These are phyloP conservation scores for Sporothrix humicola DNA, from an alignment of 2,329 filamentous ascomycete species.

Conservation along the genomic window DNA sequence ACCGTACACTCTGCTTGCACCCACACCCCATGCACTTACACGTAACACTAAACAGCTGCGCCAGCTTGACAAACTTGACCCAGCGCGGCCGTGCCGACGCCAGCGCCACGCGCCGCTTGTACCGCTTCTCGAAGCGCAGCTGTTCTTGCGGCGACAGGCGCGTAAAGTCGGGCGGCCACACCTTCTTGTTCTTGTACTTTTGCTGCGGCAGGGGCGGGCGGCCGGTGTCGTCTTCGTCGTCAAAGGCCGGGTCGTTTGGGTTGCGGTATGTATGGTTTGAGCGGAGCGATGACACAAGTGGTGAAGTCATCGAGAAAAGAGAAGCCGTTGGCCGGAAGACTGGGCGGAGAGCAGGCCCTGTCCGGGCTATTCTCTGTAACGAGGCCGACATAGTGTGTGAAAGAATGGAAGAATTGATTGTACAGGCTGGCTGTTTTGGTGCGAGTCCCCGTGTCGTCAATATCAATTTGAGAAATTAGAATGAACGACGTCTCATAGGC, in stretches of 20 bases:
- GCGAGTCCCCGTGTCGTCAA: no score
- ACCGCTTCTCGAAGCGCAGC: slow-evolving; percentile 78
- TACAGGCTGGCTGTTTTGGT: no score
- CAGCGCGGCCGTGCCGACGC: slow-evolving; percentile 67
- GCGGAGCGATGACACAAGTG: neutral
- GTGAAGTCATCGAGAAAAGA: neutral
- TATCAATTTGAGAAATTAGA: neutral
- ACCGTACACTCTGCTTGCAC: neutral
- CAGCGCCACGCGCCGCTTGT: slow-evolving; percentile 70
- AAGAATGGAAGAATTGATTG: neutral
- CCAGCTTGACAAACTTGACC: slow-evolving; percentile 68
- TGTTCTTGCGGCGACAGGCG: slow-evolving; percentile 73
- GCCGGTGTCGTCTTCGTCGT: neutral
- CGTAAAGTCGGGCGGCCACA: slow-evolving; percentile 79
- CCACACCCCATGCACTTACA: slow-evolving; percentile 50
- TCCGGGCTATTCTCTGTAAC: neutral
- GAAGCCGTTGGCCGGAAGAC: neutral
- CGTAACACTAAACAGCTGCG: slow-evolving; percentile 64
- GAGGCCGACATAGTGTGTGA: neutral
- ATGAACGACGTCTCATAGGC: slow-evolving; percentile 1
- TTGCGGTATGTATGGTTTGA: slow-evolving; percentile 4
- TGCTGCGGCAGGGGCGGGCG: slow-evolving; percentile 1
- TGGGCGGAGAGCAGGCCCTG: neutral
- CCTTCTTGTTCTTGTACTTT: slow-evolving; percentile 67
- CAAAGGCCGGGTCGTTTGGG: slow-evolving; percentile 4